Conservation (phyloP, 2,329 filamentous ascomycete species). For the Sporothrix pallida region DNA sequence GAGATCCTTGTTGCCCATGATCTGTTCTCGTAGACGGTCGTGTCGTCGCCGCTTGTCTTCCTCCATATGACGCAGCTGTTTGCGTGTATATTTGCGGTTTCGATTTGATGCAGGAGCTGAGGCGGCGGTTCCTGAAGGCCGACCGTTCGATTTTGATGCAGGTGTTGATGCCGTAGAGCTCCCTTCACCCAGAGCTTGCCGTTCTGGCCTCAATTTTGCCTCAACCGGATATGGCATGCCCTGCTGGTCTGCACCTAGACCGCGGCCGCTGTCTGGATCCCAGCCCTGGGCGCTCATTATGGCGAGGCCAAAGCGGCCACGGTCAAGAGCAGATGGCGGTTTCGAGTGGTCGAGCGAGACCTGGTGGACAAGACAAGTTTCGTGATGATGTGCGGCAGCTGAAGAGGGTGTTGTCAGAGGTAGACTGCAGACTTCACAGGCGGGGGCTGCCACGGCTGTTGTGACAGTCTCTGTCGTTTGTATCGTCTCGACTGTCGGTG, state of each 20-base stretch:
- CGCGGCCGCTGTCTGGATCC: constrained; percentile 73
- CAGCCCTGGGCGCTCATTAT: constrained; percentile 72
- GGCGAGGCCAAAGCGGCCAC: constrained; percentile 70
- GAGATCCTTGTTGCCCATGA: constrained; percentile 77
- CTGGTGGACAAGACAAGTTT: constrained; percentile 72
- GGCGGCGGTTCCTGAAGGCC: not conserved
- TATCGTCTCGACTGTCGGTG: not conserved
- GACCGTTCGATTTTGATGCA: not conserved
- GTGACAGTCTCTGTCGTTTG: constrained; percentile 32
- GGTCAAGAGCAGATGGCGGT: constrained; percentile 73
- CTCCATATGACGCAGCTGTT: constrained; percentile 55
- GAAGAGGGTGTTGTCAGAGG: constrained; percentile 21
- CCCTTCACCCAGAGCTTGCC: constrained; percentile 69
- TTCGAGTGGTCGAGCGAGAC: constrained; percentile 71
- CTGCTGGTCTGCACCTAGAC: constrained; percentile 72
- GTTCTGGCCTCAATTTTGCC: constrained; percentile 72
- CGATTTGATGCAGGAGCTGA: constrained; percentile 39
- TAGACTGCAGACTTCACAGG: constrained; percentile 32
- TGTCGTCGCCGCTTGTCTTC: constrained; percentile 66
- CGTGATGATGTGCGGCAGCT: constrained; percentile 50
- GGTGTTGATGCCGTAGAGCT: not conserved
- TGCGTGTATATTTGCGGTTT: constrained; percentile 49
- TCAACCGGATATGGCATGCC: constrained; percentile 81
- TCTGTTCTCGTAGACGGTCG: constrained; percentile 69
- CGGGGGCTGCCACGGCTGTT: not conserved